These are phyloP conservation scores for Dendryphion nanum DNA, from an alignment of 2,329 filamentous ascomycete species.

Conservation along the genomic window DNA sequence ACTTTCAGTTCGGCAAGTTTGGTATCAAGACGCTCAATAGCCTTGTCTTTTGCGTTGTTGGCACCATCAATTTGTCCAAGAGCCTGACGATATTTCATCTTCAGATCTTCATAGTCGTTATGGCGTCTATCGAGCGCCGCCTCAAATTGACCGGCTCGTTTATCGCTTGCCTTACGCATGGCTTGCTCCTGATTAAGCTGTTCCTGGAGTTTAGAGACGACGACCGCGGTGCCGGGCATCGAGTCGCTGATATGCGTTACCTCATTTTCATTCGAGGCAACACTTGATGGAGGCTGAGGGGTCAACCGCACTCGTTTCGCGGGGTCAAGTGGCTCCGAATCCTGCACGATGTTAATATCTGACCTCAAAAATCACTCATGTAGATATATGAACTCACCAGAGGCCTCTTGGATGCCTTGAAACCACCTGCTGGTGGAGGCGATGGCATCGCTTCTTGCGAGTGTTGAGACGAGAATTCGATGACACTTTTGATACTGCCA, in stretches of 20 bases:
- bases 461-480: constrained; percentile 28
- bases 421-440: constrained; percentile 16
- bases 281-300: constrained; percentile 17
- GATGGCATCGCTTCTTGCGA: constrained; percentile 16
- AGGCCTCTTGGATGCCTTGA: too few species aligned
- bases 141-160: constrained; percentile 8
- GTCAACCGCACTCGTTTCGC: constrained; percentile 37
- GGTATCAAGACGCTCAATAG: constrained; percentile 16
- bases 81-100: constrained; percentile 14
- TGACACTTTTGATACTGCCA: constrained; percentile 27
- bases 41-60: constrained; percentile 12
- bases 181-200: constrained; percentile 4
- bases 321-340: constrained; percentile 25
- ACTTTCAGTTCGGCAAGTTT: constrained; percentile 12
- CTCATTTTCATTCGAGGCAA: constrained; percentile 15
- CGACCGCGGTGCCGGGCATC: constrained; percentile 26
- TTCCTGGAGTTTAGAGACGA: constrained; percentile 8
- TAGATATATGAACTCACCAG: too few species aligned
- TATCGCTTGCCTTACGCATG: background rate
- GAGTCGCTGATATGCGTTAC: constrained; percentile 45
- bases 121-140: constrained; percentile 24
- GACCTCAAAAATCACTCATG: too few species aligned
- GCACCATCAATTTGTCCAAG: constrained; percentile 17
- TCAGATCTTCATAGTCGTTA: constrained; percentile 22
- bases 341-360: too few species aligned